Evolutionary conservation across 768 basidiomycete genomes (phyloP).

Genomic region (Mrakia gelida): DNA sequence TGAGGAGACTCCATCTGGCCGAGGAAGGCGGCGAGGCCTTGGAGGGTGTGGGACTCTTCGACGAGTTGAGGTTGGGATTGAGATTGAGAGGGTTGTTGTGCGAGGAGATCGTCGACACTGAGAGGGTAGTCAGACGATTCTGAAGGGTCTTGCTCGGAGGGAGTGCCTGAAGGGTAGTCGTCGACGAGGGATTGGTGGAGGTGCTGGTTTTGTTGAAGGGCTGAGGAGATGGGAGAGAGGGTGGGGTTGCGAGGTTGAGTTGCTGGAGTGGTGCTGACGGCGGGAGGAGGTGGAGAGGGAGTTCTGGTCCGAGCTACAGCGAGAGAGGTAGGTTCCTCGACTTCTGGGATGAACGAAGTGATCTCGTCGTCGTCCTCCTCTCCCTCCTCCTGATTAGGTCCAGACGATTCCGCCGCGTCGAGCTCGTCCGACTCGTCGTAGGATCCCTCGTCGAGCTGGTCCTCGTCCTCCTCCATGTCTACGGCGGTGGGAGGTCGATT

Average conservation of each 20-base stretch:
- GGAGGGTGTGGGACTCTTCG: too few relatives aligned
- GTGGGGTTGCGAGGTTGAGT: not conserved
- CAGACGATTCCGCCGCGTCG: not conserved
- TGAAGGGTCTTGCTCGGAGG: not conserved
- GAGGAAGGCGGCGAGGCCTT: not conserved
- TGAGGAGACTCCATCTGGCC: constrained; percentile 1
- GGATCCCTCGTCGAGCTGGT: constrained; percentile 8
- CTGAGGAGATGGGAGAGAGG: not conserved
- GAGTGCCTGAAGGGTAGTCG: not conserved
- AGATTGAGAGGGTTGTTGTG: too few relatives aligned
- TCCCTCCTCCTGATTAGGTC: not conserved
- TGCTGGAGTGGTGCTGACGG: not conserved
- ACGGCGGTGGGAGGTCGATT: not conserved
- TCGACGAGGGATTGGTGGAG: not conserved
- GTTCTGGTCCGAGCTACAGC: not conserved
- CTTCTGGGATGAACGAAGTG: not conserved
- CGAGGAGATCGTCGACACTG: too few relatives aligned
- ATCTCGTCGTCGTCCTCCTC: constrained; percentile 12
- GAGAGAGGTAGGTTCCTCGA: not conserved
- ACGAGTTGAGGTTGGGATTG: not conserved
- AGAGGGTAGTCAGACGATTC: too few relatives aligned
- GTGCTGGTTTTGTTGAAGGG: not conserved
- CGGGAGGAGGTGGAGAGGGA: not conserved
- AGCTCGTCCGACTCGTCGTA: not conserved
- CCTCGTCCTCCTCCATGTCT: not conserved